Evolutionary conservation across 2,329 filamentous ascomycete species (phyloP).

Genomic region (Fusarium mundagurra): DNA sequence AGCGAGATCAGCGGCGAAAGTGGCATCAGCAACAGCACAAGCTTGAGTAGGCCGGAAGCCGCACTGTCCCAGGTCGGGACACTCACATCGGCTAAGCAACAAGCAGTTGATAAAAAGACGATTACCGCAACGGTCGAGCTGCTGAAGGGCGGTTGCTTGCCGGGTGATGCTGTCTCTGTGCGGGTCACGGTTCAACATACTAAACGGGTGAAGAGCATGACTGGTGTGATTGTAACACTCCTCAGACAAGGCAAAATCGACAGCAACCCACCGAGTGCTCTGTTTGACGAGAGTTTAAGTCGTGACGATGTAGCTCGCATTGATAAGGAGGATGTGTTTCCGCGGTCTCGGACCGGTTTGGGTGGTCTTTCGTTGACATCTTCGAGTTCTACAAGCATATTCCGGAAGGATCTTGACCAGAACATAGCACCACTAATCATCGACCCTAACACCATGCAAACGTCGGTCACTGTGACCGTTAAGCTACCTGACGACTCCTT

Average conservation of each 20-base stretch:
- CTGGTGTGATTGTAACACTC: constrained; percentile 91
- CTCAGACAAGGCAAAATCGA: constrained; percentile 93
- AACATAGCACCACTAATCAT: constrained; percentile 89
- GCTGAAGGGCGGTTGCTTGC: constrained; percentile 82
- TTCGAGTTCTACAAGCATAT: constrained; percentile 88
- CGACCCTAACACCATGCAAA: constrained; percentile 79
- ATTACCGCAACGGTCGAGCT: constrained; percentile 90
- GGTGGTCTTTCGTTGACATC: constrained; percentile 88
- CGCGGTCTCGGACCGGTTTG: constrained; percentile 85
- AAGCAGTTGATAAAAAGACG: constrained; percentile 71
- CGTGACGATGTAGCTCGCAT: constrained; percentile 73
- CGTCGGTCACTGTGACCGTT: constrained; percentile 83
- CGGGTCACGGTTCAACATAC: constrained; percentile 87
- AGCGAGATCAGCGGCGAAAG: constrained; percentile 80
- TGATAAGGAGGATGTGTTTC: constrained; percentile 86
- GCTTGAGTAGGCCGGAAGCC: constrained; percentile 63
- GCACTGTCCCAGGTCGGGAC: constrained; percentile 48
- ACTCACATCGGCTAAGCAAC: constrained; percentile 51
- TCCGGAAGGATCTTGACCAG: constrained; percentile 93
- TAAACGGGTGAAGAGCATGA: constrained; percentile 88
- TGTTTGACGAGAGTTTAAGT: constrained; percentile 62
- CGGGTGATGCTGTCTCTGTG: constrained; percentile 84
- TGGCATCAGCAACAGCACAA: constrained; percentile 72
- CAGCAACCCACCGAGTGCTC: constrained; percentile 66
- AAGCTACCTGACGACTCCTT: constrained; percentile 91